Evolutionary conservation across 1,284 basidiomycete genomes (phyloP), one percentile per base, ranked within the genome.

Genomic region (Gomphus sp.): DNA sequence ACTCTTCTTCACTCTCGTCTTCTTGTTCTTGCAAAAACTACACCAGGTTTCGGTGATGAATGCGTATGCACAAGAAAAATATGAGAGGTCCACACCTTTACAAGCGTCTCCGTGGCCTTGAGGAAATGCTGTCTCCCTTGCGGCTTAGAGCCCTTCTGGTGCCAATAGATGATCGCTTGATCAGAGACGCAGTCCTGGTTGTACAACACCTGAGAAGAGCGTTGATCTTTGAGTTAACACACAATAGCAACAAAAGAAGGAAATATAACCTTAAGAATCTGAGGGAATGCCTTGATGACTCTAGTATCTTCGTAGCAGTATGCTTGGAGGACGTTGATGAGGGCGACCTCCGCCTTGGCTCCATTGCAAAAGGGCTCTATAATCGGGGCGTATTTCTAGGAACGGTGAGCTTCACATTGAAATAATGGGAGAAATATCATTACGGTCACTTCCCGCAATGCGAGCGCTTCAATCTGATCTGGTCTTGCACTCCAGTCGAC

Each of bases 101-200:
- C 93, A 44, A 98, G 80, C 6, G 90, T 71, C 71, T 92, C 89
- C 2, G 92, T 88, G 59, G 80, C 84, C 76, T 93, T 94, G 65
- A 98, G 76, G 80, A 98, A 98, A 71, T 95, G 90, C 71, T 95
- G 91, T 71, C 89, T 87, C 56, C 94, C 95, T 71, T 97, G 91
- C 1, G 92, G 82, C 76, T 94, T 97, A 59, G 93, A 90, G 60
- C 96, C 95, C 75, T 98, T 98, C 74, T 91, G 86, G 74, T 93
- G 81, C 95, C 95, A 98, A 74, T 97, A 98, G 62, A 98, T 89
- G 69, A 98, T 95, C 62, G 95, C 94, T 71, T 94, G 89, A 69
- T 95, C 93, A 61, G 91, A 90, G 66, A 98, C 81, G 73, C 93
- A 93, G 69, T 98, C 95, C 68, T 89, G 86, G 73, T 94, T 95